Evolutionary conservation across 176 grass and related monocot species (phyloP).

Genomic region (sorghum (Sorghum bicolor)): Sorghum_bicolor_NCBIv3 NC_012871.2:60020001-60020500

Average conservation of each 20-base stretch:
- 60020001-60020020: neutral
- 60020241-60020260: slow-evolving; percentile 48
- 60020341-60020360: slow-evolving; percentile 58
- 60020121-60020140: neutral
- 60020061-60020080: neutral
- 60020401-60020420: slow-evolving; percentile 53
- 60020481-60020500: neutral
- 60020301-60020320: slow-evolving; percentile 40
- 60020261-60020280: slow-evolving; percentile 33
- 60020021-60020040: neutral
- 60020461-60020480: neutral
- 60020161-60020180: neutral
- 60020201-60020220: neutral
- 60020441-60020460: neutral
- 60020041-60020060: neutral
- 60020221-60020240: neutral
- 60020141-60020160: neutral
- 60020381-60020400: slow-evolving; percentile 28
- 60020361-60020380: slow-evolving; percentile 47
- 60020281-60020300: slow-evolving; percentile 47
- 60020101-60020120: neutral
- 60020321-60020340: slow-evolving; percentile 40
- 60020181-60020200: neutral
- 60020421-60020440: neutral
- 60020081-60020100: neutral